These are phyloP conservation scores for Podospora australis DNA, from an alignment of 495 filamentous ascomycete genomes.

Conservation along the genomic window DNA sequence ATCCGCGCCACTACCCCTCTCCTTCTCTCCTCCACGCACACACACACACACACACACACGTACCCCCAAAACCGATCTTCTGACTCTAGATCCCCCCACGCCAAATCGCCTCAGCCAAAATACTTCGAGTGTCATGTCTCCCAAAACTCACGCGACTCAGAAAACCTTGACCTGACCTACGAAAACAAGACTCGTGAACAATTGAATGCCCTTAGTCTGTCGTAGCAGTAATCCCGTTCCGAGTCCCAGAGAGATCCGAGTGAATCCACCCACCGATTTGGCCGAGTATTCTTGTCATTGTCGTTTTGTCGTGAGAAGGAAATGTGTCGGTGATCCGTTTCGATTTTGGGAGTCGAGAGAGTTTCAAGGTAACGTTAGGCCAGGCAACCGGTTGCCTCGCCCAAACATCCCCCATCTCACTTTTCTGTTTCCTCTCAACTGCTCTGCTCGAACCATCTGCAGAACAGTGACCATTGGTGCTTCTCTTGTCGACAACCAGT, in stretches of 20 bases:
- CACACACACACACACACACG: too few species aligned
- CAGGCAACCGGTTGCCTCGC: constrained; percentile 13
- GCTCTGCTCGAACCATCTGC: neutral
- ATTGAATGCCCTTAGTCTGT: constrained; percentile 3
- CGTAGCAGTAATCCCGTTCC: constrained; percentile 21
- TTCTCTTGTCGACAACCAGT: constrained; percentile 41
- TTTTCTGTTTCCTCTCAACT: constrained; percentile 8
- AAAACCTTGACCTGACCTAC: constrained; percentile 34
- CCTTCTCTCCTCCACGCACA: too few species aligned
- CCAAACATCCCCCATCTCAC: neutral
- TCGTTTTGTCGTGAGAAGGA: neutral
- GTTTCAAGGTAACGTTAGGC: neutral
- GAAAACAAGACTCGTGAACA: constrained; percentile 8
- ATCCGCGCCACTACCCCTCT: too few species aligned
- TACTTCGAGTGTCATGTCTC: too few species aligned
- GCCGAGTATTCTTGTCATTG: neutral
- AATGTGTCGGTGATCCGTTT: neutral
- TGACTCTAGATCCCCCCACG: too few species aligned
- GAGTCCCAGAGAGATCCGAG: neutral
- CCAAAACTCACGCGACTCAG: too few species aligned
- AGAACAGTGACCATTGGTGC: neutral
- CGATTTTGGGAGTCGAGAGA: neutral
- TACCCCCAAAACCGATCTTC: too few species aligned
- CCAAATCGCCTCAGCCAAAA: too few species aligned
- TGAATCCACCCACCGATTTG: neutral